phyloP scores from a whole-genome alignment of 495 filamentous ascomycete genomes.

The Antarctomyces pellizariae region DNA sequence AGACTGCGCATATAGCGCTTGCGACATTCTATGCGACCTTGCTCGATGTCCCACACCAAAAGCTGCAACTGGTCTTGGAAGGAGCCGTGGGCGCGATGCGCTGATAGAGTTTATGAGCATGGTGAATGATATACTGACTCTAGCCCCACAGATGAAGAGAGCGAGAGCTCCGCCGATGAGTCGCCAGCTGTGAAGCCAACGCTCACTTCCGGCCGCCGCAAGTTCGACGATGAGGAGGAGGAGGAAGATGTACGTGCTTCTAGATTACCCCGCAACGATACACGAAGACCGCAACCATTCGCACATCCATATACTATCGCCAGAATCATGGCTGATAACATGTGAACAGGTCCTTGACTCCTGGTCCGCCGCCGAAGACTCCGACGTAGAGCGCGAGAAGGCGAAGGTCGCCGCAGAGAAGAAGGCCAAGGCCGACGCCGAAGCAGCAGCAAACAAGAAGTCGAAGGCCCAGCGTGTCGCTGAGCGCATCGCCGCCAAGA shows the following conservation, averaged over 20 bases:
- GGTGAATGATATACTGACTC: slow-evolving; percentile 18
- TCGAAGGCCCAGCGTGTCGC: slow-evolving; percentile 69
- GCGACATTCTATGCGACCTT: too few species aligned
- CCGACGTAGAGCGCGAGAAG: slow-evolving; percentile 90
- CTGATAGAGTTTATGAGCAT: slow-evolving; percentile 4
- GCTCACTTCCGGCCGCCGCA: slow-evolving; percentile 33
- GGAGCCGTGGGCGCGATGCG: slow-evolving; percentile 8
- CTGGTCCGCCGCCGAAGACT: slow-evolving; percentile 95
- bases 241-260: slow-evolving; percentile 51
- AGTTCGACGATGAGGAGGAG: slow-evolving; percentile 86
- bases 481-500: slow-evolving; percentile 35
- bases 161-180: slow-evolving; percentile 32
- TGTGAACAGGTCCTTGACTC: slow-evolving; percentile 78
- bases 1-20: too few species aligned
- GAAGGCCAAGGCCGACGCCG: slow-evolving; percentile 73
- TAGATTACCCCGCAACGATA: neutral
- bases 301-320: too few species aligned
- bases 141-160: slow-evolving; percentile 38
- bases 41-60: too few species aligned
- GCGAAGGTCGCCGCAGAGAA: slow-evolving; percentile 63
- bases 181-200: slow-evolving; percentile 38
- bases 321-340: neutral
- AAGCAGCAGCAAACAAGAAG: slow-evolving; percentile 87
- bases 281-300: neutral
- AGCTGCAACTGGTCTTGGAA: too few species aligned